Conservation (phyloP, 176 grass and related monocot genomes). For the Carex parvula region DNA sequence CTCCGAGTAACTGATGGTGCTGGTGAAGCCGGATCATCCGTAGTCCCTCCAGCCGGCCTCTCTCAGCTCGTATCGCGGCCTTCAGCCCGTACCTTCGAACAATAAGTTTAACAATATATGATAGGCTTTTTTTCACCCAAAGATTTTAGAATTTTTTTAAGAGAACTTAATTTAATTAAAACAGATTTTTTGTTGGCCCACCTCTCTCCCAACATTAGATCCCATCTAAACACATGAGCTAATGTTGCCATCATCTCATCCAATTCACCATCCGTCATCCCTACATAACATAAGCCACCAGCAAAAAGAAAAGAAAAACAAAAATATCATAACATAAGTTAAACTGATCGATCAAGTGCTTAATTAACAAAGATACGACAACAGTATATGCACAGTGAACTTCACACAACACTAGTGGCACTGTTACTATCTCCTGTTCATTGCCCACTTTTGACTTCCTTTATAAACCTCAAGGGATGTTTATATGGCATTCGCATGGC, state of each 20-base stretch:
- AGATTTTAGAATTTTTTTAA: neutral
- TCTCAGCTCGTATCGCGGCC: constrained; percentile 73
- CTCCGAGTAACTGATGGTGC: constrained; percentile 27
- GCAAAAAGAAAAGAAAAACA: neutral
- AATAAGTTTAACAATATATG: neutral
- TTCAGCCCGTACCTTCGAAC: constrained; percentile 57
- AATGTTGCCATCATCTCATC: constrained; percentile 97
- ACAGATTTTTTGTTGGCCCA: neutral
- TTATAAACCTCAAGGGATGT: neutral
- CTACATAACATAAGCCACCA: neutral
- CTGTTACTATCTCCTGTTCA: neutral
- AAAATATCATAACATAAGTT: neutral
- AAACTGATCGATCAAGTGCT: neutral
- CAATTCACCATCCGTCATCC: constrained; percentile 84
- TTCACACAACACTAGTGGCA: neutral
- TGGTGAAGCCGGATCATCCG: constrained; percentile 28
- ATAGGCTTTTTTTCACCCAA: neutral
- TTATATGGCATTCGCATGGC: neutral
- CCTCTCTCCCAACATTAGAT: constrained; percentile 89
- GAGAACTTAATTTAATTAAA: neutral
- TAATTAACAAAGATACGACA: neutral
- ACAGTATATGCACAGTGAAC: neutral
- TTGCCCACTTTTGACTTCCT: neutral
- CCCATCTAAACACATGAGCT: constrained; percentile 79
- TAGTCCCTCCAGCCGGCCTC: constrained; percentile 42